phyloP scores from a whole-genome alignment of 2,329 filamentous ascomycete genomes.

The Endothia cerciana region DNA sequence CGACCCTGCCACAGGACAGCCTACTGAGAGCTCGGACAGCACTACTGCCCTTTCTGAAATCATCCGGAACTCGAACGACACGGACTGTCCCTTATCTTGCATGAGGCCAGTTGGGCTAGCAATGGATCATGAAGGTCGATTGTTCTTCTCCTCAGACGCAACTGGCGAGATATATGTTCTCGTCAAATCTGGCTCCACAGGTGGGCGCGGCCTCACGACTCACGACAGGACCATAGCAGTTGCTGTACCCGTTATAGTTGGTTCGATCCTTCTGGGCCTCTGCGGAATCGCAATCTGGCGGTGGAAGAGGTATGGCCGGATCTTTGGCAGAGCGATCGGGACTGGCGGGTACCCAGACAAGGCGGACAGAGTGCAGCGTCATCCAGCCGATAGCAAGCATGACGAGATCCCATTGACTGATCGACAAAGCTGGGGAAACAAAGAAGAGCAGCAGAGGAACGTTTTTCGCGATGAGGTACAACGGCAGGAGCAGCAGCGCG shows the following conservation, averaged over 20 bases:
- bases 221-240: background rate
- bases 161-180: slow-evolving; percentile 69
- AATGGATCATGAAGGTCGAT: slow-evolving; percentile 47
- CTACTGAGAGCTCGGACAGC: slow-evolving; percentile 44
- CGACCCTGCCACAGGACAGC: slow-evolving; percentile 43
- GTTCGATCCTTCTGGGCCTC: background rate
- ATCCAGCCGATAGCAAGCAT: background rate
- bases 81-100: slow-evolving; percentile 58
- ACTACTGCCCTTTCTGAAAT: slow-evolving; percentile 55
- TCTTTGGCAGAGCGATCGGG: background rate
- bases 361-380: background rate
- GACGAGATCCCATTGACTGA: slow-evolving; percentile 5
- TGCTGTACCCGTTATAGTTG: background rate
- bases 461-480: slow-evolving; percentile 5
- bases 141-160: slow-evolving; percentile 65
- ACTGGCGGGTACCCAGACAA: background rate
- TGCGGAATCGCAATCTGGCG: background rate
- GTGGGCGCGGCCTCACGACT: background rate
- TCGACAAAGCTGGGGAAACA: background rate
- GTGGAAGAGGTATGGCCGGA: background rate
- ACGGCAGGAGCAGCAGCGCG: background rate
- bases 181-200: slow-evolving; percentile 25
- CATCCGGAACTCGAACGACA: slow-evolving; percentile 57
- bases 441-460: slow-evolving; percentile 3
- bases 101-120: slow-evolving; percentile 66